A percentile compares a stretch with the other conserved stretches of the same genome.
Conservation (phyloP, 2,329 filamentous ascomycete genomes). For the Diaporthe caulivora region DNA sequence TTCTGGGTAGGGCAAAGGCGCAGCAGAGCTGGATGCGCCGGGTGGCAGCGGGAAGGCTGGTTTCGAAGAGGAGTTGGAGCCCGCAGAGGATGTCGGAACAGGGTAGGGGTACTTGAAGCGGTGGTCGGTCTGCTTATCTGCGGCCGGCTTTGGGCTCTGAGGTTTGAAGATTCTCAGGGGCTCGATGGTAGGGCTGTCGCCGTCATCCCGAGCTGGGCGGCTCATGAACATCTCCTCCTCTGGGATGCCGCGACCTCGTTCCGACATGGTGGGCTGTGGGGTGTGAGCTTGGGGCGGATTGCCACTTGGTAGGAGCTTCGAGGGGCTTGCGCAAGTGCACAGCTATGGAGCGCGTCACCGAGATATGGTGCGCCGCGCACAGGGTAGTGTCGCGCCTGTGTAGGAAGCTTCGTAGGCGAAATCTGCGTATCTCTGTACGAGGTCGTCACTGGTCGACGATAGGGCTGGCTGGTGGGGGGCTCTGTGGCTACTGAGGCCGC, state of each 20-base stretch:
- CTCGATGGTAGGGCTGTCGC: constrained; percentile 83
- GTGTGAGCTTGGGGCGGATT: constrained; percentile 37
- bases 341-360: constrained; percentile 26
- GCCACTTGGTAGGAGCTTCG: constrained; percentile 22
- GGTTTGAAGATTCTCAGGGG: constrained; percentile 89
- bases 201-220: constrained; percentile 62
- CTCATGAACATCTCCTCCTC: constrained; percentile 88
- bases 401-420: not conserved
- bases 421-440: constrained; percentile 30
- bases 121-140: constrained; percentile 53
- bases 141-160: constrained; percentile 70
- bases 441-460: constrained; percentile 32
- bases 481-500: constrained; percentile 37
- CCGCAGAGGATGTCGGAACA: constrained; percentile 50
- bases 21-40: constrained; percentile 78
- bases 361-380: not conserved
- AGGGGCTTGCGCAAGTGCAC: constrained; percentile 41
- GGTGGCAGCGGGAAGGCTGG: constrained; percentile 74
- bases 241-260: constrained; percentile 72
- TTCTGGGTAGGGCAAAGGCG: constrained; percentile 79
- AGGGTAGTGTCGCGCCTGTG: constrained; percentile 3
- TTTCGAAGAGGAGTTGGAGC: constrained; percentile 59
- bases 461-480: constrained; percentile 36
- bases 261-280: constrained; percentile 53
- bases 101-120: constrained; percentile 66